phyloP scores from a whole-genome alignment of 768 basidiomycete genomes.

The Xerocomellus dryophilus region DNA sequence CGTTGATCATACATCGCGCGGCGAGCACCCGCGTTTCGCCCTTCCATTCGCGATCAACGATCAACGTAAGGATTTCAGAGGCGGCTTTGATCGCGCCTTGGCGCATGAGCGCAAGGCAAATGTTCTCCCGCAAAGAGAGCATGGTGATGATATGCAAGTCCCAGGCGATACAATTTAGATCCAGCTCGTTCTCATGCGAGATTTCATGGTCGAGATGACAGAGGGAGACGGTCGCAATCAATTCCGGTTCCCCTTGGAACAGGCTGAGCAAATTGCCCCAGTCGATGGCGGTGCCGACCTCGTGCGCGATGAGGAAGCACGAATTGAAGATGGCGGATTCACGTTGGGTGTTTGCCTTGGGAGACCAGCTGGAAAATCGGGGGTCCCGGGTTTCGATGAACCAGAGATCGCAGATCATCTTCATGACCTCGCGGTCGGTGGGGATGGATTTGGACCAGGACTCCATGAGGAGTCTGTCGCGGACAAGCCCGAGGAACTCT shows the following conservation, averaged over 20 bases:
- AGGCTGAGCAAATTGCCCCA: constrained; percentile 23
- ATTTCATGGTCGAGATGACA: constrained; percentile 28
- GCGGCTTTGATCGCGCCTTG: constrained; percentile 25
- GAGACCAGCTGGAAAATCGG: constrained; percentile 23
- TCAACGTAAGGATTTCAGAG: constrained; percentile 20
- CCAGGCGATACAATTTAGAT: constrained; percentile 28
- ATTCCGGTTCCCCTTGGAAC: constrained; percentile 19
- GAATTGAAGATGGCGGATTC: constrained; percentile 31
- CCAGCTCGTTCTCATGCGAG: constrained; percentile 12
- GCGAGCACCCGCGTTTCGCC: constrained; percentile 12
- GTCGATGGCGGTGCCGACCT: constrained; percentile 16
- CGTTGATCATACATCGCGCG: constrained; percentile 23
- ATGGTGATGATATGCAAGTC: constrained; percentile 28
- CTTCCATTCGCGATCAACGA: constrained; percentile 17
- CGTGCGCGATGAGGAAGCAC: constrained; percentile 27
- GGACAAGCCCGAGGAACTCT: constrained; percentile 27
- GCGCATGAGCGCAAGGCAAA: constrained; percentile 19
- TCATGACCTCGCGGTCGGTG: constrained; percentile 27
- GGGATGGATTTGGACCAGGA: constrained; percentile 26
- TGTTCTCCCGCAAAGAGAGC: constrained; percentile 17
- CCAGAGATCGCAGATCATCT: constrained; percentile 29
- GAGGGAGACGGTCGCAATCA: constrained; percentile 20
- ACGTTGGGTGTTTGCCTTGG: constrained; percentile 15
- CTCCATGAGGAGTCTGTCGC: constrained; percentile 21
- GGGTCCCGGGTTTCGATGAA: constrained; percentile 25